A percentile compares a stretch with the other conserved stretches of the same genome.
Evolutionary conservation across 108 stramenopile genomes (phyloP).

Genomic region (Epipyxis sp.): DNA sequence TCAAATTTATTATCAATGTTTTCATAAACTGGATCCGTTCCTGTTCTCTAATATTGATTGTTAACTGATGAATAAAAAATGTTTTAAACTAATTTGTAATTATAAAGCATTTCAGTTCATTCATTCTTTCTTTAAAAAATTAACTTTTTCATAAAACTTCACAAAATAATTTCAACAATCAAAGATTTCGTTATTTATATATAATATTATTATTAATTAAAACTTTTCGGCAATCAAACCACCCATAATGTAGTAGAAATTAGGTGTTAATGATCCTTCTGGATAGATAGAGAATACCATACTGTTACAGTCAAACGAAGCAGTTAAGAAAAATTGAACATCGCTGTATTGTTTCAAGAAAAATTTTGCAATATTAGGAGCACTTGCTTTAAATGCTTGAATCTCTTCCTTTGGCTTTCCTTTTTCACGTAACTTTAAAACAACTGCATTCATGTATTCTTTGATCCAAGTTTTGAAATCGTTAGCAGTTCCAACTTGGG

Average conservation of each 20-base stretch:
- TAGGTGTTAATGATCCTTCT: conserved; percentile 24
- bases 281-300: conserved; percentile 35
- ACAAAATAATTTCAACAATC: too few species aligned
- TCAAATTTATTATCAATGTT: too few species aligned
- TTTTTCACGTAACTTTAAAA: conserved; percentile 13
- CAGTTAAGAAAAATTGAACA: conserved; percentile 16
- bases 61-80: too few species aligned
- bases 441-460: conserved; percentile 28
- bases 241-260: conserved; percentile 37
- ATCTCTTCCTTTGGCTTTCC: conserved; percentile 40
- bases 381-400: conserved; percentile 32
- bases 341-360: conserved; percentile 27
- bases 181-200: too few species aligned
- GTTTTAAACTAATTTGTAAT: too few species aligned
- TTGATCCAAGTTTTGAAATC: conserved; percentile 39
- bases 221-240: conserved; percentile 24
- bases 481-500: conserved; percentile 24
- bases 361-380: conserved; percentile 31
- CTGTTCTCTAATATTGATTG: too few species aligned
- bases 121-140: too few species aligned
- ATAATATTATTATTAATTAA: conserved; percentile 15
- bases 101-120: too few species aligned
- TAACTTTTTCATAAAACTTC: too few species aligned
- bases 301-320: conserved; percentile 28
- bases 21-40: too few species aligned